phyloP scores from a whole-genome alignment of 495 filamentous ascomycete genomes.

The Apiosordaria backusii region DNA sequence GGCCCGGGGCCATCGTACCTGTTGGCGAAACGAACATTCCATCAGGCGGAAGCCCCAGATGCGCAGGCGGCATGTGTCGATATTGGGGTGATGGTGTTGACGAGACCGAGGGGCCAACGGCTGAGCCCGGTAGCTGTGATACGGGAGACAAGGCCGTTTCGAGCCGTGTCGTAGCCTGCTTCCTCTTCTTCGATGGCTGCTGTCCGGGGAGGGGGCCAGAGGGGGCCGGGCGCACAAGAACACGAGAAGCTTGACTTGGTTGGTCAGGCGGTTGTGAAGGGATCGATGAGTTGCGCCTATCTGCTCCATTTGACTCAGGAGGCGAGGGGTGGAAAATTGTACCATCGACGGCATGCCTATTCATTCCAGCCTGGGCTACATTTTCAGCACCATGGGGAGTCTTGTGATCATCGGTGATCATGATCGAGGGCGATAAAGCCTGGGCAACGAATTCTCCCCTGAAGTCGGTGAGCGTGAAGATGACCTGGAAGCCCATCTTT shows the following conservation, averaged over 20 bases:
- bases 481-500: conserved; percentile 88
- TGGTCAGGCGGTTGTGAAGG: neutral
- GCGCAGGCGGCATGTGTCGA: neutral
- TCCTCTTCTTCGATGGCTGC: conserved; percentile 61
- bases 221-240: conserved; percentile 9
- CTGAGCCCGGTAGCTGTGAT: neutral
- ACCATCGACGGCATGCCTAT: neutral
- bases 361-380: neutral
- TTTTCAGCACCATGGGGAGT: conserved; percentile 36
- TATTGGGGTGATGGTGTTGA: neutral
- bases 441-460: conserved; percentile 72
- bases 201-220: conserved; percentile 8
- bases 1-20: neutral
- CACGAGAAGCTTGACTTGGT: neutral
- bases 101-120: neutral
- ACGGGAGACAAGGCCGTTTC: conserved; percentile 38
- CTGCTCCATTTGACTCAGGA: neutral
- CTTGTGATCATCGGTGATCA: conserved; percentile 98
- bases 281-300: neutral
- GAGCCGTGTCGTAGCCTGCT: conserved; percentile 76
- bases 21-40: neutral
- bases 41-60: neutral
- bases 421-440: conserved; percentile 76
- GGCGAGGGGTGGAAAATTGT: neutral
- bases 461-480: conserved; percentile 87